Conservation (phyloP, 257 asterid genomes). For the Nicotiana sylvestris region DNA sequence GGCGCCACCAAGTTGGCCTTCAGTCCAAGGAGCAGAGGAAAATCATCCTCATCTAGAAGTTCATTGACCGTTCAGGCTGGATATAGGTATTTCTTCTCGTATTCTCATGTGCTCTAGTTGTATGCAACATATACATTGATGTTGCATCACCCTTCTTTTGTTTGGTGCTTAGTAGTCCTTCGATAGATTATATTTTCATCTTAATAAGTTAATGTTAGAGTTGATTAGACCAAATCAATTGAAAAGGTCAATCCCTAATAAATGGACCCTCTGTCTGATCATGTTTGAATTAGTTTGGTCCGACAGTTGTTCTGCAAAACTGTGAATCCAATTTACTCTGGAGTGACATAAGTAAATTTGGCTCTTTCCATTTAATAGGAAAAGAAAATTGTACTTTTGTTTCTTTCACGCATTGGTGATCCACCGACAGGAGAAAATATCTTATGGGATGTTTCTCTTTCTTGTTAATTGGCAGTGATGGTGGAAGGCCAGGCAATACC, state of each 20-base stretch:
- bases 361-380: not conserved
- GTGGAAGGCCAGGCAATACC: constrained; percentile 28
- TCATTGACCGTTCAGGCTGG: constrained; percentile 46
- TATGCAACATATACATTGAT: not conserved
- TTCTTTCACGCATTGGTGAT: not conserved
- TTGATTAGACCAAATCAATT: not conserved
- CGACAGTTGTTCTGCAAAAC: not conserved
- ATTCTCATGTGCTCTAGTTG: not conserved
- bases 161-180: not conserved
- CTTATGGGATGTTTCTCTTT: constrained; percentile 3
- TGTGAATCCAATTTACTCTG: not conserved
- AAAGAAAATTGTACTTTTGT: not conserved
- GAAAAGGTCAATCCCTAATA: not conserved
- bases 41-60: constrained; percentile 31
- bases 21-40: constrained; percentile 28
- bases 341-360: not conserved
- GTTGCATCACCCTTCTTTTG: not conserved
- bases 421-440: not conserved
- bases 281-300: not conserved
- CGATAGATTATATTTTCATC: not conserved
- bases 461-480: constrained; percentile 39
- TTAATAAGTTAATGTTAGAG: not conserved
- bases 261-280: not conserved
- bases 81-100: constrained; percentile 40
- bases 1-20: constrained; percentile 48